Evolutionary conservation across 495 filamentous ascomycete species (phyloP).

Genomic region (Hypomontagnella submonticulosa): DNA sequence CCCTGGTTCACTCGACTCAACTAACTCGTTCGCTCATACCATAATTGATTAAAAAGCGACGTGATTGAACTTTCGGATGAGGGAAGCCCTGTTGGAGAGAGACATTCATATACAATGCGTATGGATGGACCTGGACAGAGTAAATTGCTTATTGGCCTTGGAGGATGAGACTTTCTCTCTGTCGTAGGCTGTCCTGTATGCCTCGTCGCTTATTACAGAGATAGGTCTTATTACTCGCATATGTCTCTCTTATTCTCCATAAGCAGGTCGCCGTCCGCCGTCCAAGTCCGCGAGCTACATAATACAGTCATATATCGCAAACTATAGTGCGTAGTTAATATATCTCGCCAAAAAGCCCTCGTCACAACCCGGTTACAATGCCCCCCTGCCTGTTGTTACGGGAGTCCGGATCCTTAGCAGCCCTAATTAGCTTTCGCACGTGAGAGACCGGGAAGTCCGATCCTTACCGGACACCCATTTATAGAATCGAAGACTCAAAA

Average conservation of each 20-base stretch:
- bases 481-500: background rate
- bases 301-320: too few species aligned
- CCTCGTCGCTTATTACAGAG: conserved; percentile 13
- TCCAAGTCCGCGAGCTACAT: too few species aligned
- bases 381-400: conserved; percentile 8
- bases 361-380: conserved; percentile 22
- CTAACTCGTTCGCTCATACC: too few species aligned
- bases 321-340: background rate
- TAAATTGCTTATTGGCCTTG: too few species aligned
- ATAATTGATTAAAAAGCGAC: too few species aligned
- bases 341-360: background rate
- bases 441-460: conserved; percentile 11
- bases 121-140: too few species aligned
- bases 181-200: conserved; percentile 15
- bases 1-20: too few species aligned
- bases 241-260: conserved; percentile 2
- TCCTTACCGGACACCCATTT: background rate
- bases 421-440: background rate
- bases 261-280: background rate
- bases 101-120: too few species aligned
- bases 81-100: too few species aligned
- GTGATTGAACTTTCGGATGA: too few species aligned
- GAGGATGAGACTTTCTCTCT: conserved; percentile 29
- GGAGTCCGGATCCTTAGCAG: background rate
- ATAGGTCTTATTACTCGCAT: conserved; percentile 5